These are phyloP conservation scores for Geotrichum histeridarum DNA, from an alignment of 1,139 yeast species.

Conservation along the genomic window DNA sequence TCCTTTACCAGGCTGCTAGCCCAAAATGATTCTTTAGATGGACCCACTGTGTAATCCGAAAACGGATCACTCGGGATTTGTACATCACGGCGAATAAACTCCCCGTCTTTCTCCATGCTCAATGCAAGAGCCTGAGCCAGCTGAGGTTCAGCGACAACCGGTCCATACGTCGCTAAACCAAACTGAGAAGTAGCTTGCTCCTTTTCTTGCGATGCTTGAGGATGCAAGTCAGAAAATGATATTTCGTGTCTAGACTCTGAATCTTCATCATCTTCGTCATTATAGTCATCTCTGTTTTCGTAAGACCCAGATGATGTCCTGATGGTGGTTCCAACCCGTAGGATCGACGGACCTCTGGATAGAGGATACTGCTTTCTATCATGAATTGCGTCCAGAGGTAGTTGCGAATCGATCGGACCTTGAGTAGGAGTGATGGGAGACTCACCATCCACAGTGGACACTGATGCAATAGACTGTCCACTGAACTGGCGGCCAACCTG, in stretches of 20 bases:
- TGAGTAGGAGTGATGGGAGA: slow-evolving; percentile 9
- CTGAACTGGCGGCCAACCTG: slow-evolving; percentile 3
- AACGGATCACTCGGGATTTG: neutral
- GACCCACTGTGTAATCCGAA: slow-evolving; percentile 2
- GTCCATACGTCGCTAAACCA: neutral
- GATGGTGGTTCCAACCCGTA: no score
- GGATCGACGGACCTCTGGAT: no score
- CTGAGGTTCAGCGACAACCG: neutral
- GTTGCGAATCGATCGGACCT: neutral
- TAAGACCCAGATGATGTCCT: no score
- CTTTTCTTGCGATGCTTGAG: no score
- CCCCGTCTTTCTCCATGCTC: neutral
- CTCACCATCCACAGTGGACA: slow-evolving; percentile 8
- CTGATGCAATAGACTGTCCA: slow-evolving; percentile 8
- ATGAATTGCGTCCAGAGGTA: neutral
- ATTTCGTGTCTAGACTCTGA: no score
- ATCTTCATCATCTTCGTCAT: neutral
- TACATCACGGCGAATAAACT: slow-evolving; percentile 1
- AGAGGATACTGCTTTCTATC: no score
- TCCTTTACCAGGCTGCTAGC: neutral
- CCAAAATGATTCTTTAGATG: slow-evolving; percentile 5
- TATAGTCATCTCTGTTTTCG: neutral
- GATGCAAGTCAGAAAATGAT: no score
- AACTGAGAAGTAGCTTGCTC: neutral
- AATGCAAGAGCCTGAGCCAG: neutral